phyloP scores from a whole-genome alignment of 768 basidiomycete species.

The Lactarius hengduanensis region DNA sequence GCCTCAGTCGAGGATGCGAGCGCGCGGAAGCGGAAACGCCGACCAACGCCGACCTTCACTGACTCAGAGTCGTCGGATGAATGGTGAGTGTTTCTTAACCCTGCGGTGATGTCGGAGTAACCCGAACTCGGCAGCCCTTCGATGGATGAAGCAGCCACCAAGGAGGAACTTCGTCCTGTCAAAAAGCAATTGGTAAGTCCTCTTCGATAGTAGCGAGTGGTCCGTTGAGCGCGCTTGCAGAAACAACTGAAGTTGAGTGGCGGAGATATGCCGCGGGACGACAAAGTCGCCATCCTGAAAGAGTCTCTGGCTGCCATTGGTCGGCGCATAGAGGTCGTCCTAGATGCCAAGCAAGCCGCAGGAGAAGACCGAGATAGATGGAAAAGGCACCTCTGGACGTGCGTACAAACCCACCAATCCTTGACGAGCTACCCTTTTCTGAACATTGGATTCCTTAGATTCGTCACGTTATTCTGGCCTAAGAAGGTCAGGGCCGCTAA shows the following conservation, averaged over 20 bases:
- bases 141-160: constrained; percentile 91
- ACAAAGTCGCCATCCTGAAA: constrained; percentile 94
- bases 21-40: constrained; percentile 77
- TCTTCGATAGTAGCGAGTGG: not conserved
- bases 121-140: constrained; percentile 59
- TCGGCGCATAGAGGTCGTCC: constrained; percentile 81
- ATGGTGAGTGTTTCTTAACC: constrained; percentile 54
- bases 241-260: constrained; percentile 95
- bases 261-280: constrained; percentile 89
- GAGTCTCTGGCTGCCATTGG: constrained; percentile 95
- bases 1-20: constrained; percentile 73
- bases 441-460: constrained; percentile 46
- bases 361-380: constrained; percentile 86
- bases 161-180: constrained; percentile 93
- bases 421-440: not conserved
- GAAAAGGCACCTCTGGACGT: constrained; percentile 97
- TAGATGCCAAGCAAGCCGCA: constrained; percentile 67
- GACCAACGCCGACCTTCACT: constrained; percentile 95
- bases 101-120: constrained; percentile 18
- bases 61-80: constrained; percentile 92
- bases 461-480: constrained; percentile 96
- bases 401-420: constrained; percentile 40
- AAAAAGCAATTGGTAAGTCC: constrained; percentile 86
- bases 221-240: constrained; percentile 40
- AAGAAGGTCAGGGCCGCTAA: constrained; percentile 94